Evolutionary conservation across 345 rosid species (phyloP).

Genomic region (Aegle marmelos): DNA sequence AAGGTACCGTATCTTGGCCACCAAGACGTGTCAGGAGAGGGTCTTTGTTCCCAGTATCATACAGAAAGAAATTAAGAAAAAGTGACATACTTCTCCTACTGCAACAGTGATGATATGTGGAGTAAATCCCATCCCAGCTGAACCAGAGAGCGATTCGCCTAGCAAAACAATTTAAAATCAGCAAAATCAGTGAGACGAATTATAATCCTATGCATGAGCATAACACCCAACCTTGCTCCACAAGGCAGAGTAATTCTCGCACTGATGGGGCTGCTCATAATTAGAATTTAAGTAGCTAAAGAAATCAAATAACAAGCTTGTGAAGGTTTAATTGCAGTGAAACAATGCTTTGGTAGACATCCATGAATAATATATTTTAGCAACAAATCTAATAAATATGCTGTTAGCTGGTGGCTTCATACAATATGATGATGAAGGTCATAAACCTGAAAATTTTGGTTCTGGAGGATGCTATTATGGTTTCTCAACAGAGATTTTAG

Average conservation of each 20-base stretch:
- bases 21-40: background rate
- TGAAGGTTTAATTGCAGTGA: background rate
- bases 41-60: background rate
- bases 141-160: conserved; percentile 71
- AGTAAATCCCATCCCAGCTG: conserved; percentile 82
- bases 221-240: background rate
- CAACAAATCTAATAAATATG: background rate
- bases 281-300: conserved; percentile 1
- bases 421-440: background rate
- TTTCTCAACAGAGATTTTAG: too few relatives aligned
- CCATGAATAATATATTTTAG: background rate
- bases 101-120: conserved; percentile 71
- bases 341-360: background rate
- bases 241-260: background rate
- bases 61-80: conserved; percentile 9
- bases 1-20: background rate
- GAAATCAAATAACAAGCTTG: conserved; percentile 4
- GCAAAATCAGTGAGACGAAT: conserved; percentile 4
- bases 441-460: background rate
- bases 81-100: conserved; percentile 67
- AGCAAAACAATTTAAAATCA: conserved; percentile 29
- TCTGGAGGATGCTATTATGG: background rate
- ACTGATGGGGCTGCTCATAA: conserved; percentile 1
- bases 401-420: background rate
- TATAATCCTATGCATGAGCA: background rate